phyloP scores from a whole-genome alignment of 768 basidiomycete genomes.

The Termitomyces bulborhizus region DNA sequence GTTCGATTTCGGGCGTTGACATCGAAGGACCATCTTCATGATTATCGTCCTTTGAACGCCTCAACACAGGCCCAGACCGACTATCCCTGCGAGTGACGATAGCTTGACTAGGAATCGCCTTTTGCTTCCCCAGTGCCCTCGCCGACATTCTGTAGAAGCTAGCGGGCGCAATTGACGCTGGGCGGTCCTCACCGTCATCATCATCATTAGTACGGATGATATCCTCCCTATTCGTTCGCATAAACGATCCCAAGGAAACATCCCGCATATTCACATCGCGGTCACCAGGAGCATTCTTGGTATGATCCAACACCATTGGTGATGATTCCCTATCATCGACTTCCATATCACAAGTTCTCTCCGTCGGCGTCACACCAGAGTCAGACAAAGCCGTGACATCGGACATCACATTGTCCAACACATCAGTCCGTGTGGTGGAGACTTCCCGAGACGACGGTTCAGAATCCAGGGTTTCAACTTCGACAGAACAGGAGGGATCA shows the following conservation, averaged over 20 bases:
- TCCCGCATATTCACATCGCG: conserved; percentile 10
- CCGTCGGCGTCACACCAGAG: conserved; percentile 1
- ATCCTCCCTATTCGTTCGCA: not conserved
- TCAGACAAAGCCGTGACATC: conserved; percentile 1
- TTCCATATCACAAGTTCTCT: conserved; percentile 9
- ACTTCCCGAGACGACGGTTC: not conserved
- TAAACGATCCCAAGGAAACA: not conserved
- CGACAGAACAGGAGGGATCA: conserved; percentile 21
- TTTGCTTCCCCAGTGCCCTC: conserved; percentile 17
- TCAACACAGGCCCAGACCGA: not conserved
- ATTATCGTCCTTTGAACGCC: not conserved
- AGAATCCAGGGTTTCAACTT: conserved; percentile 6
- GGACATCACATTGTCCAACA: not conserved
- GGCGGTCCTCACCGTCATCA: not conserved
- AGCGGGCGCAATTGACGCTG: not conserved
- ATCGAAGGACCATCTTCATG: conserved; percentile 1
- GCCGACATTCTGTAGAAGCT: conserved; percentile 10
- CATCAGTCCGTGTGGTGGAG: not conserved
- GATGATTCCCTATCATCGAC: conserved; percentile 9
- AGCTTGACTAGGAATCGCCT: conserved; percentile 7
- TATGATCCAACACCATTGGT: conserved; percentile 8
- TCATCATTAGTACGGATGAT: not conserved
- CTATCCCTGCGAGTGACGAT: not conserved
- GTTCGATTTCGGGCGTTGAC: not conserved
- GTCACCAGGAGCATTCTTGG: not conserved